phyloP scores from a whole-genome alignment of 352 stramenopile species.

The Phytophthora cajani region DNA sequence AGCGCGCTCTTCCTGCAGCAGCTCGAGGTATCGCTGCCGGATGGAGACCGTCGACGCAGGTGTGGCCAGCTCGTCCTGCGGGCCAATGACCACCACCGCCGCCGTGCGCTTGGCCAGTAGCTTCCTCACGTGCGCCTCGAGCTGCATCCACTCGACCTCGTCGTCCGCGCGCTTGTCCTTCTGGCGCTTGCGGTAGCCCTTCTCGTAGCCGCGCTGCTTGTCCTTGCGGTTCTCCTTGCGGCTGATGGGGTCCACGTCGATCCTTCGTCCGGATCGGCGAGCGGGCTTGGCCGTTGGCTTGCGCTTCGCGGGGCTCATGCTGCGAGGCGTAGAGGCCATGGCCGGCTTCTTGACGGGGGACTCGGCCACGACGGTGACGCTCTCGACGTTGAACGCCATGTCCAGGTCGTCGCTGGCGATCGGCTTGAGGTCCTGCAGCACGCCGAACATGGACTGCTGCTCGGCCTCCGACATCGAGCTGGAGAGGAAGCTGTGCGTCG shows the following conservation, averaged over 20 bases:
- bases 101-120: constrained; percentile 34
- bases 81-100: constrained; percentile 8
- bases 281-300: constrained; percentile 20
- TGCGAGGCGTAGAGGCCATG: background rate
- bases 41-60: constrained; percentile 14
- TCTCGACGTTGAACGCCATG: constrained; percentile 7
- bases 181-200: constrained; percentile 34
- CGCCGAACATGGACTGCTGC: background rate
- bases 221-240: constrained; percentile 34
- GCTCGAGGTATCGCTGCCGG: constrained; percentile 25
- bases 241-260: constrained; percentile 14
- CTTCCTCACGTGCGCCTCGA: constrained; percentile 29
- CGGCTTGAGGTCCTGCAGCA: constrained; percentile 7
- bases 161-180: constrained; percentile 20
- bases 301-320: constrained; percentile 18
- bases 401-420: background rate
- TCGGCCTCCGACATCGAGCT: constrained; percentile 1
- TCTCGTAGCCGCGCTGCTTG: constrained; percentile 49
- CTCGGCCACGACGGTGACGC: constrained; percentile 5
- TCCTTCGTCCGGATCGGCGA: constrained; percentile 16
- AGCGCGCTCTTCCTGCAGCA: constrained; percentile 33
- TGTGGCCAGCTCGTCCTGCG: background rate
- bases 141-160: constrained; percentile 28
- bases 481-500: constrained; percentile 9
- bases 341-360: constrained; percentile 13